Percentiles rank a stretch among this genome's conserved stretches.
Evolutionary conservation across 2,329 filamentous ascomycete genomes (phyloP).

Genomic region (Aspergillus unguis): DNA sequence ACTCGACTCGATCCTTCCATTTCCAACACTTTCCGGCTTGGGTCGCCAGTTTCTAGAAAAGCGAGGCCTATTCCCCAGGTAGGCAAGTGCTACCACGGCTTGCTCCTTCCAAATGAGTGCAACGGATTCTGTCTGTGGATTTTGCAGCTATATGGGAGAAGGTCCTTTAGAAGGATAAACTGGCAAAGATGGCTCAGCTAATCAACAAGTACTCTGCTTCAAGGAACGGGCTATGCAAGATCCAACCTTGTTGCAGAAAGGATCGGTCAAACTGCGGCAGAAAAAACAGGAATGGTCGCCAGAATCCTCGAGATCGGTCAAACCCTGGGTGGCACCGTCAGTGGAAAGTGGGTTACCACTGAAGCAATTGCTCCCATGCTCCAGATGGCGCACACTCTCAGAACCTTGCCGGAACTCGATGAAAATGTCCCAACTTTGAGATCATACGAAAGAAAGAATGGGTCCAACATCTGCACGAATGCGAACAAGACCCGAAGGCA

Average conservation of each 20-base stretch:
- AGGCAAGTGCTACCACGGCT: too few species aligned
- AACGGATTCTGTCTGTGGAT: too few species aligned
- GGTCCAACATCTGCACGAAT: slow-evolving; percentile 36
- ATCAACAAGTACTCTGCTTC: slow-evolving; percentile 46
- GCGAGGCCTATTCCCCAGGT: too few species aligned
- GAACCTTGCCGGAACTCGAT: slow-evolving; percentile 10
- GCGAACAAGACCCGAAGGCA: slow-evolving; percentile 47
- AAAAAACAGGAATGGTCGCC: slow-evolving; percentile 22
- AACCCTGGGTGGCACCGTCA: slow-evolving; percentile 29
- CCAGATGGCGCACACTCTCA: slow-evolving; percentile 35
- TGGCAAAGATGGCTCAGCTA: slow-evolving; percentile 47
- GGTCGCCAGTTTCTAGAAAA: too few species aligned
- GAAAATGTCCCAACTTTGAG: slow-evolving; percentile 31
- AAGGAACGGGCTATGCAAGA: slow-evolving; percentile 44
- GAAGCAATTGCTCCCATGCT: slow-evolving; percentile 52
- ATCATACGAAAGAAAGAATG: slow-evolving; percentile 31
- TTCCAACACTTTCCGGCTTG: too few species aligned
- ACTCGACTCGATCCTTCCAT: too few species aligned
- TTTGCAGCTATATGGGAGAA: too few species aligned
- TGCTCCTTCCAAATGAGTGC: too few species aligned
- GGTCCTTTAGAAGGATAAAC: slow-evolving; percentile 29
- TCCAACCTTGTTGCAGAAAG: slow-evolving; percentile 41
- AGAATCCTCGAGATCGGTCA: slow-evolving; percentile 32
- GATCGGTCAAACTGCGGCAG: slow-evolving; percentile 31
- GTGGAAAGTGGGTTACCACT: slow-evolving; percentile 16